Conservation (phyloP, 139 green algal genomes). For the Chlorella vulgaris region DNA sequence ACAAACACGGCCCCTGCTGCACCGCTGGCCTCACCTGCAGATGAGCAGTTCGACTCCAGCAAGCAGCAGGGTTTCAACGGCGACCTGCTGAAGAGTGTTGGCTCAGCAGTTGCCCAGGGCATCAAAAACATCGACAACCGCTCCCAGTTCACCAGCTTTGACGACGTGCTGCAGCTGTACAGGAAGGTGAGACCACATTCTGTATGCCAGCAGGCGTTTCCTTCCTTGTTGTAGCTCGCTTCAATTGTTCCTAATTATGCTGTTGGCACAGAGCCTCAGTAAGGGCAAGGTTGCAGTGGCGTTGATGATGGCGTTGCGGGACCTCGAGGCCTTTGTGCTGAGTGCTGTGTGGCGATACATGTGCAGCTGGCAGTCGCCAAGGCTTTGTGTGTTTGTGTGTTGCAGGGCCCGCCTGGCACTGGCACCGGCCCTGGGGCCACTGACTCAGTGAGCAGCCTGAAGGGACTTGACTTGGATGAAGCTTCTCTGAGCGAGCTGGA, state of each 20-base stretch:
- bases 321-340: too few species aligned
- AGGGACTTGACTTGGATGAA: not conserved
- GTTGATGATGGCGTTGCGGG: too few species aligned
- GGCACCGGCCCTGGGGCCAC: too few species aligned
- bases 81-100: not conserved
- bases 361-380: too few species aligned
- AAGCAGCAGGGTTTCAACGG: constrained; percentile 19
- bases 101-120: not conserved
- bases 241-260: too few species aligned
- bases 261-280: too few species aligned
- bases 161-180: not conserved
- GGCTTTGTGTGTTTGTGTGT: too few species aligned
- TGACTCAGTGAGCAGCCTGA: not conserved
- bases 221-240: too few species aligned
- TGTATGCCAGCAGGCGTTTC: not conserved
- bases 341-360: too few species aligned
- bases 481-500: not conserved
- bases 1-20: too few species aligned
- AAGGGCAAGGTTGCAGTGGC: too few species aligned
- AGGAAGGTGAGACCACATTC: not conserved
- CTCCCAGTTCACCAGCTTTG: not conserved
- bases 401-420: not conserved
- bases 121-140: not conserved
- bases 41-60: constrained; percentile 13
- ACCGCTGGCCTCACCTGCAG: not conserved